phyloP scores from a whole-genome alignment of 768 basidiomycete genomes.

The Cantharellus anzutake region DNA sequence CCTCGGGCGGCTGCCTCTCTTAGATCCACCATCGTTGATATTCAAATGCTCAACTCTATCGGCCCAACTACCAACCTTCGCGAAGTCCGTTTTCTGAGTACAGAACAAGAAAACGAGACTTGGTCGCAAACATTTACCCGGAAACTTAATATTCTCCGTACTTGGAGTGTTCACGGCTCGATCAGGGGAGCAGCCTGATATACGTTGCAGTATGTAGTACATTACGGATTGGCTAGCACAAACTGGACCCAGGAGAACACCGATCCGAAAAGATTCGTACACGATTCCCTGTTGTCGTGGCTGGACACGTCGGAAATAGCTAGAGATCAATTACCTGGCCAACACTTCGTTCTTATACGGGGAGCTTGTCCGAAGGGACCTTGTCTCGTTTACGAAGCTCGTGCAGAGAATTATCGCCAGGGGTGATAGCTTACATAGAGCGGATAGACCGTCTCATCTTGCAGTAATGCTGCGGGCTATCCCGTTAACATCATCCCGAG shows the following conservation, averaged over 20 bases:
- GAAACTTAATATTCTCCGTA: constrained; percentile 55
- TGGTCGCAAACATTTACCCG: constrained; percentile 28
- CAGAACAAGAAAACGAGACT: constrained; percentile 16
- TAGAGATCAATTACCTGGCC: constrained; percentile 34
- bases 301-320: constrained; percentile 47
- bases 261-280: constrained; percentile 42
- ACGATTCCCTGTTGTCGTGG: constrained; percentile 70
- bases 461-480: constrained; percentile 52
- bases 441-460: too few species aligned
- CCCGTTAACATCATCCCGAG: constrained; percentile 41
- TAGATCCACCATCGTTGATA: constrained; percentile 34
- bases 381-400: constrained; percentile 60
- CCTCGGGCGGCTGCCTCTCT: constrained; percentile 23
- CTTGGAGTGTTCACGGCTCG: constrained; percentile 72
- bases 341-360: constrained; percentile 51
- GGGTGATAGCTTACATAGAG: too few species aligned
- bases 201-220: constrained; percentile 58
- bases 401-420: constrained; percentile 68
- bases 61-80: constrained; percentile 42
- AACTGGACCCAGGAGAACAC: constrained; percentile 35
- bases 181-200: constrained; percentile 65
- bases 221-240: constrained; percentile 38
- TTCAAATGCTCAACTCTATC: constrained; percentile 59
- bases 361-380: constrained; percentile 43
- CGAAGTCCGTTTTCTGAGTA: constrained; percentile 36